Evolutionary conservation across 148 eudicot species (phyloP).

Genomic region (Rhododendron kiyosumense): DNA sequence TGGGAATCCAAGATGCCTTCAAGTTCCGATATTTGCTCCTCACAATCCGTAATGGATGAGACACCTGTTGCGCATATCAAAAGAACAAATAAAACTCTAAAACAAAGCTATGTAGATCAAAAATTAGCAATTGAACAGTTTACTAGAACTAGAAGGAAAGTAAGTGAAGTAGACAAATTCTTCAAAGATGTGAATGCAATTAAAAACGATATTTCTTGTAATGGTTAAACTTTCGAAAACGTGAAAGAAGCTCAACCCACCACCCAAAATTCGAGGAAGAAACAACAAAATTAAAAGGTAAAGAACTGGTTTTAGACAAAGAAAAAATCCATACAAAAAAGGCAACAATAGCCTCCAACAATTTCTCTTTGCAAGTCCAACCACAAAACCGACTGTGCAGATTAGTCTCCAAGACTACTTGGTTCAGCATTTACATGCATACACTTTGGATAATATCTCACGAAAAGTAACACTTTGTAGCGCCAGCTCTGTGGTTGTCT

Average conservation of each 20-base stretch:
- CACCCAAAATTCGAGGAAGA: background rate
- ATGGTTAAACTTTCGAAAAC: background rate
- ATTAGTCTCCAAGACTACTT: background rate
- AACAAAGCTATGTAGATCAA: background rate
- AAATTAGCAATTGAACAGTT: background rate
- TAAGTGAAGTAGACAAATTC: background rate
- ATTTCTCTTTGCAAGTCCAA: background rate
- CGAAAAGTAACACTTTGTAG: background rate
- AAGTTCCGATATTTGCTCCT: slow-evolving; percentile 46
- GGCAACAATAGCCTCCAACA: background rate
- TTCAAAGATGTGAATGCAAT: slow-evolving; percentile 1
- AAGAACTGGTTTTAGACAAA: background rate
- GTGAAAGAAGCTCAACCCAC: background rate
- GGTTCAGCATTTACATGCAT: background rate
- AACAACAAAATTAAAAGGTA: background rate
- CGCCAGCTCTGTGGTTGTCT: background rate
- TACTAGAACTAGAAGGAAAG: background rate
- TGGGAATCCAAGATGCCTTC: slow-evolving; percentile 53
- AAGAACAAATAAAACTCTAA: background rate
- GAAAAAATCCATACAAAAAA: background rate
- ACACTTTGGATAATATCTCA: background rate
- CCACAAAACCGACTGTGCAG: background rate
- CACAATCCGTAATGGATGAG: slow-evolving; percentile 38
- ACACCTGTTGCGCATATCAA: slow-evolving; percentile 26
- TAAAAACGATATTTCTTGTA: background rate